phyloP scores from a whole-genome alignment of 2,329 filamentous ascomycete genomes.

The Xylariales sp. region DNA sequence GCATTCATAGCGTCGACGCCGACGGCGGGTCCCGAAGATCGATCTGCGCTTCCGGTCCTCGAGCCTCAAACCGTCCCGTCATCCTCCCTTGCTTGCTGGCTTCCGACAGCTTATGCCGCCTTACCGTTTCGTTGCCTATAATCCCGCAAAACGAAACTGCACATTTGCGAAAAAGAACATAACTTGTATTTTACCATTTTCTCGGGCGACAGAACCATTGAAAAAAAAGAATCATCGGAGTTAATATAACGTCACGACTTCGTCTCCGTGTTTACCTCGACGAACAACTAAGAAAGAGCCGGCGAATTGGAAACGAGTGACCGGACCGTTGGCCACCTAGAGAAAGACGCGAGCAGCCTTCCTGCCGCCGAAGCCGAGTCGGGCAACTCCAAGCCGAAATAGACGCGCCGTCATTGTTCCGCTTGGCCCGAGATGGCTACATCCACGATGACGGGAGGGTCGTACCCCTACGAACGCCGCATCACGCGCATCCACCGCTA shows the following conservation, averaged over 20 bases:
- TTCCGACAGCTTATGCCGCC: neutral
- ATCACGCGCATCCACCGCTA: conserved; percentile 66
- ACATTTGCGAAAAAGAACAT: neutral
- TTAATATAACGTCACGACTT: neutral
- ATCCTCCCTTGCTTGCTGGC: neutral
- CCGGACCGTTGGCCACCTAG: neutral
- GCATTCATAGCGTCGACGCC: conserved; percentile 19
- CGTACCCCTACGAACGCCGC: conserved; percentile 58
- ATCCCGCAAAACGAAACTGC: neutral
- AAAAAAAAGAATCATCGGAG: neutral
- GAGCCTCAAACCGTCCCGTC: neutral
- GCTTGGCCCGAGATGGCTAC: conserved; percentile 48
- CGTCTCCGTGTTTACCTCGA: neutral
- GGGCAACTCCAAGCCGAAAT: neutral
- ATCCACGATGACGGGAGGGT: conserved; percentile 54
- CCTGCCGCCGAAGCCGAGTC: neutral
- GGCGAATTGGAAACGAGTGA: neutral
- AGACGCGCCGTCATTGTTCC: neutral
- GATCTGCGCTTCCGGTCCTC: conserved; percentile 16
- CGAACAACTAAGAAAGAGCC: neutral
- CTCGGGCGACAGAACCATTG: neutral
- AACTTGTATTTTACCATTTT: neutral
- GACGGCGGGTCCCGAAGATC: conserved; percentile 3
- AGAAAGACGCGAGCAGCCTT: neutral
- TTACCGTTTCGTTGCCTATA: neutral